Conservation (phyloP, 306 rosid species). For the Trifolium dubium region DNA sequence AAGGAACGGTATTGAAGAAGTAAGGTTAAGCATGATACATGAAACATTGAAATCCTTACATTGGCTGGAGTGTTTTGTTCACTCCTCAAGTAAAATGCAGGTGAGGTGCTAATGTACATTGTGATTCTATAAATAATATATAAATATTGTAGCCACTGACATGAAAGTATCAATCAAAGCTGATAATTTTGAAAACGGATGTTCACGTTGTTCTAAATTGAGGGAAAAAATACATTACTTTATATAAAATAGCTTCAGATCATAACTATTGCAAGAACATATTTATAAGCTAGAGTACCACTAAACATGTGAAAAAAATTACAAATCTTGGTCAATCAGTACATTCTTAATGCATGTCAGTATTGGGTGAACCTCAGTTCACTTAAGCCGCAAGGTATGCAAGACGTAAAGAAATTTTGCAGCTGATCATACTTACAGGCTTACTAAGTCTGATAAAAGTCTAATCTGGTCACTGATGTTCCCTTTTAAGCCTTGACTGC, state of each 20-base stretch:
- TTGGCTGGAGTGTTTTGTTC: neutral
- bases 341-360: constrained; percentile 13
- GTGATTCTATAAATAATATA: neutral
- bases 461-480: constrained; percentile 76
- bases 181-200: constrained; percentile 2
- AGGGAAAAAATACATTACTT: neutral
- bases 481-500: constrained; percentile 91
- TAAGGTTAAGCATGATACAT: neutral
- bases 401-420: constrained; percentile 7
- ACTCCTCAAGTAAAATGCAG: constrained; percentile 1
- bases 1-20: constrained; percentile 9
- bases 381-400: neutral
- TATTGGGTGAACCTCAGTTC: neutral
- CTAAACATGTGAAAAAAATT: neutral
- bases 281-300: neutral
- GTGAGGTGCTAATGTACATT: neutral
- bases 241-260: constrained; percentile 6
- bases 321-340: neutral
- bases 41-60: constrained; percentile 24
- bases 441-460: constrained; percentile 80
- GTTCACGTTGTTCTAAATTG: constrained; percentile 5
- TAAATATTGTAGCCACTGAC: neutral
- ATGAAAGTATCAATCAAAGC: constrained; percentile 13
- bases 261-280: neutral
- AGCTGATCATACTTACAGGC: constrained; percentile 78